phyloP scores from a whole-genome alignment of 2,329 filamentous ascomycete species.

The Hymenoscyphus infarciens region DNA sequence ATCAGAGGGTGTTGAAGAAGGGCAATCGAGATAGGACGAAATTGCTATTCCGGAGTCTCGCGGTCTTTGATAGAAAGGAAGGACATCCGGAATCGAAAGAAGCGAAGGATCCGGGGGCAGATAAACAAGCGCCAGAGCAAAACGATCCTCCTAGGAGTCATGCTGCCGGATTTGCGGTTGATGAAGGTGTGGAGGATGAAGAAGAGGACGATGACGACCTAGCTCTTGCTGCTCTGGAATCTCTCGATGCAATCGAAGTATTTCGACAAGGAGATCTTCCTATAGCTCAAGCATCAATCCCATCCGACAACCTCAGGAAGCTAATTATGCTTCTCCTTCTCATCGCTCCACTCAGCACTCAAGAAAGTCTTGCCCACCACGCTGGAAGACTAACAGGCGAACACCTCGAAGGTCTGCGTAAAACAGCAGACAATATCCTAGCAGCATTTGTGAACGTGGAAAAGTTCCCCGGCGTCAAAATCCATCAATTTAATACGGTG shows the following conservation, averaged over 20 bases:
- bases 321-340: constrained; percentile 68
- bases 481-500: constrained; percentile 56
- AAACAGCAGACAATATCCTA: constrained; percentile 61
- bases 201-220: constrained; percentile 57
- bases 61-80: constrained; percentile 63
- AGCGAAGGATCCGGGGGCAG: constrained; percentile 37
- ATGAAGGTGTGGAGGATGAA: constrained; percentile 40
- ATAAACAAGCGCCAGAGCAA: constrained; percentile 36
- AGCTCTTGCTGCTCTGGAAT: constrained; percentile 65
- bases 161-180: constrained; percentile 40
- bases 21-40: constrained; percentile 56
- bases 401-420: constrained; percentile 53
- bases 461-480: constrained; percentile 59
- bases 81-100: constrained; percentile 22
- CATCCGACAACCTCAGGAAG: constrained; percentile 68
- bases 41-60: constrained; percentile 67
- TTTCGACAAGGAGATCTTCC: constrained; percentile 51
- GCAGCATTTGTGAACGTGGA: constrained; percentile 64
- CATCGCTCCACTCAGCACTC: constrained; percentile 59
- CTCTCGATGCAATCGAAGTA: constrained; percentile 61
- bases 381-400: constrained; percentile 54
- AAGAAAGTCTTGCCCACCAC: constrained; percentile 62
- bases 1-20: constrained; percentile 58
- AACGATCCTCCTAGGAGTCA: constrained; percentile 30
- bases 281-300: constrained; percentile 64